Base-by-base conservation (phyloP, 768 basidiomycete genomes). In the Collybia sordida region DNA sequence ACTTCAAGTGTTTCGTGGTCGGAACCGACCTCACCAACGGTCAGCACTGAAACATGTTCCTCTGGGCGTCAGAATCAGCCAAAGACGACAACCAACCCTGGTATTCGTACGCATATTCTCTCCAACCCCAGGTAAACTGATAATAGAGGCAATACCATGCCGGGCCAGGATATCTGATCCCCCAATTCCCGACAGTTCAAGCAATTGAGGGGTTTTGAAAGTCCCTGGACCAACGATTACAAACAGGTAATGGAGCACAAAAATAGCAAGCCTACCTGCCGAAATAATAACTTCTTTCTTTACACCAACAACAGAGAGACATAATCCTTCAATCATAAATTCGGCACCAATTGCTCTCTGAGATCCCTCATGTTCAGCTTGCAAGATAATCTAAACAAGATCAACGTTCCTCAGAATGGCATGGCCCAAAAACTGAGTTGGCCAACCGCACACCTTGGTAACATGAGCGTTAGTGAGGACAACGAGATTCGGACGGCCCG, bases 401-500 rank as follows among this genome's bases (percentile, higher is more conserved):
- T n/a, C n/a, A 31, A 31, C 9, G 3, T 11, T 11, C 14, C 9
- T 3, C 11, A 11, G 9, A 31, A 31, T 31, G 14, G 3, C 11
- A 3, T 11, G 14, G 31, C 3, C 31, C 14, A 14, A 14, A 31
- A 3, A 31, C n/a, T n/a, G n/a, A n/a, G n/a, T n/a, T n/a, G n/a
- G n/a, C 14, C 31, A 11, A 31, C 14, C 31, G 14, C 5, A 28
- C 7, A 55, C 45, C 27, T 58, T 53, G 18, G 34, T 34, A 3
- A 58, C 66, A 12, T 58, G 54, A 14, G 66, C 65, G 11, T 42
- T 57, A n/a, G 62, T 57, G 14, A 71, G 52, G 3, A 69, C 61
- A 12, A 53, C 49, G 1, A 71, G 52, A 50, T 70, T 72, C 31
- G 28, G 28, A 4, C 70, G 55, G 6, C 47, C 35, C 18, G 53